Base-by-base conservation (phyloP, 2,329 filamentous ascomycete genomes). In the Fusarium udum region DNA sequence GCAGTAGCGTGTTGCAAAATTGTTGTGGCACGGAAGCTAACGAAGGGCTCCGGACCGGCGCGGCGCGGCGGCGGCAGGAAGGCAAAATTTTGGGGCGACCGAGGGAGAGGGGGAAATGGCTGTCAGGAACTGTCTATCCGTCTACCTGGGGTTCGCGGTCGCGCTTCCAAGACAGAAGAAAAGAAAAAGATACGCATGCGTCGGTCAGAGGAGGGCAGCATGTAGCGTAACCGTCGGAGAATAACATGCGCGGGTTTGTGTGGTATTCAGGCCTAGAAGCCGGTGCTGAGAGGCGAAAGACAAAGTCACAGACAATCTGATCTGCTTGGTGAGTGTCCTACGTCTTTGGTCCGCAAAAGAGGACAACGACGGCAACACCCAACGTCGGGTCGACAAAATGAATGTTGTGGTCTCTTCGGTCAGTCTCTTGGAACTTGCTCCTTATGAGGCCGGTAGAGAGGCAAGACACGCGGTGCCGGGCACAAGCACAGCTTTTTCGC, bases 371-470 rank as follows among this genome's bases (percentile, higher is more conserved):
- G 62, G 71, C 42, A 68, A 71, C 59, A 74, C 42, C 55, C 67
- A 65, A 71, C 56, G 67, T 57, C 53, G 46, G 59, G 68, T 69
- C 45, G 64, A 70, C 64, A 71, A 73, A 73, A 51, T 71, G 64
- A 55, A 70, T 63, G 68, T 57, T 69, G 61, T 74, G 64, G 64
- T 68, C 72, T 66, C 56, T 68, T 55, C 56, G 43, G 57, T 69
- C 72, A 56, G 63, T 69, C 63, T 57, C 57, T 72, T 73, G 75
- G 75, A 77, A 67, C 66, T 68, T 74, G 75, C 73, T 77, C 72
- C 76, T 78, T 78, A 78, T 78, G 76, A 78, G 75, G 75, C 76
- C 68, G 75, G 64, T 73, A 65, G 73, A 78, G 67, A 77, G 75
- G 76, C 76, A 77, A 76, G 71, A 75, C 74, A 77, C 58, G 72